These are phyloP conservation scores for Xylaria sp. DNA, from an alignment of 2,329 filamentous ascomycete genomes.

Conservation along the genomic window DNA sequence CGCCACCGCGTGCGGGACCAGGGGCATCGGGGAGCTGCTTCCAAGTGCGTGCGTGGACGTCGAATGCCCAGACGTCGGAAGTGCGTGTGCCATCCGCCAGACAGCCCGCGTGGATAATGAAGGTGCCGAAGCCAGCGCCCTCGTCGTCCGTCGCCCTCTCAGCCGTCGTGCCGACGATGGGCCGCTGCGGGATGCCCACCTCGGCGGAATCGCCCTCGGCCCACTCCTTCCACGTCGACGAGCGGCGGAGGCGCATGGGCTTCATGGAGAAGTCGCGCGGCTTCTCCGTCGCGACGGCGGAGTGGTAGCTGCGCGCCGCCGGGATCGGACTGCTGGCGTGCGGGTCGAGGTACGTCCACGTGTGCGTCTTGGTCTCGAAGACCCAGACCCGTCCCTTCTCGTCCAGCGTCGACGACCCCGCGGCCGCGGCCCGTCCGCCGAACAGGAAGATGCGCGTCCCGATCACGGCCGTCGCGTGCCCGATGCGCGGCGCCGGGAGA, in stretches of 20 bases:
- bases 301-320: constrained; percentile 76
- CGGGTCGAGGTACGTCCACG: constrained; percentile 74
- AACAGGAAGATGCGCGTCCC: constrained; percentile 80
- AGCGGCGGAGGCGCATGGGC: constrained; percentile 48
- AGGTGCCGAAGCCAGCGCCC: constrained; percentile 69
- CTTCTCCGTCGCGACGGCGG: constrained; percentile 65
- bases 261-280: constrained; percentile 61
- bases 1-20: constrained; percentile 71
- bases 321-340: constrained; percentile 61
- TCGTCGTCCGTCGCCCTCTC: constrained; percentile 68
- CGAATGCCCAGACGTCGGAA: constrained; percentile 82
- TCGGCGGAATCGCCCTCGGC: constrained; percentile 63
- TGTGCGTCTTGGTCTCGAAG: constrained; percentile 71
- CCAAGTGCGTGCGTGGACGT: constrained; percentile 72
- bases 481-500: constrained; percentile 75
- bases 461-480: constrained; percentile 75
- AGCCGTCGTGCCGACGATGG: constrained; percentile 66
- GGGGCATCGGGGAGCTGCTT: constrained; percentile 73
- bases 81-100: constrained; percentile 68
- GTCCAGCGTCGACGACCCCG: constrained; percentile 75
- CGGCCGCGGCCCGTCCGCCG: constrained; percentile 73
- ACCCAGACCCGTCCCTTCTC: constrained; percentile 81
- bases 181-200: constrained; percentile 67
- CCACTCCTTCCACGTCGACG: constrained; percentile 65
- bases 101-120: constrained; percentile 82